A percentile compares a stretch with the other conserved stretches of the same genome.
Evolutionary conservation across 2,329 filamentous ascomycete genomes (phyloP).

Genomic region (Ophiobolus disseminans): DNA sequence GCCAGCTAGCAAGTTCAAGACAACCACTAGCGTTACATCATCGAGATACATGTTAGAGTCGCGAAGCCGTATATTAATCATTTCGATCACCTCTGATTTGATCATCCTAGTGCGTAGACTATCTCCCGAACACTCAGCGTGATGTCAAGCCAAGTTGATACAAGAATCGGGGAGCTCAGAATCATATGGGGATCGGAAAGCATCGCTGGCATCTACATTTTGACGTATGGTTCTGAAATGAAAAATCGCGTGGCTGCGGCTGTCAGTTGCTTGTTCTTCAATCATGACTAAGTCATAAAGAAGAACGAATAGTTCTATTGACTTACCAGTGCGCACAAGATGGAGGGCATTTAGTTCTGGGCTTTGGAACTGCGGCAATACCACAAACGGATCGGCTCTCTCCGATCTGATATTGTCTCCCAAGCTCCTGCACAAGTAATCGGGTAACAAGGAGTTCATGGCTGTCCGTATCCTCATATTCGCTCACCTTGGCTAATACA

Average conservation of each 20-base stretch:
- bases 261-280: conserved; percentile 3
- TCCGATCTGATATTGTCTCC: conserved; percentile 17
- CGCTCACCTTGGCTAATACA: conserved; percentile 10
- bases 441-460: conserved; percentile 26
- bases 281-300: not conserved
- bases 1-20: conserved; percentile 38
- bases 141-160: conserved; percentile 41
- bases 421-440: conserved; percentile 19
- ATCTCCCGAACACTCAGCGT: conserved; percentile 25
- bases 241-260: conserved; percentile 29
- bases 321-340: conserved; percentile 28
- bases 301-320: not conserved
- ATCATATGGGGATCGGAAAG: conserved; percentile 34
- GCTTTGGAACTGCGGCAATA: conserved; percentile 28
- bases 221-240: conserved; percentile 23
- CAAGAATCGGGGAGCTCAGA: conserved; percentile 32
- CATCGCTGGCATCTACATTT: conserved; percentile 38
- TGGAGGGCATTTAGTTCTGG: conserved; percentile 21
- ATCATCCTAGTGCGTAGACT: conserved; percentile 33
- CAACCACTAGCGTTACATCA: conserved; percentile 37
- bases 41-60: conserved; percentile 15
- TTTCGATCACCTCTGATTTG: conserved; percentile 35
- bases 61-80: conserved; percentile 33
- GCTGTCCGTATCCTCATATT: conserved; percentile 25
- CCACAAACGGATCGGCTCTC: conserved; percentile 30